Conservation (phyloP, 768 basidiomycete genomes). For the Mycena chlorophos region DNA sequence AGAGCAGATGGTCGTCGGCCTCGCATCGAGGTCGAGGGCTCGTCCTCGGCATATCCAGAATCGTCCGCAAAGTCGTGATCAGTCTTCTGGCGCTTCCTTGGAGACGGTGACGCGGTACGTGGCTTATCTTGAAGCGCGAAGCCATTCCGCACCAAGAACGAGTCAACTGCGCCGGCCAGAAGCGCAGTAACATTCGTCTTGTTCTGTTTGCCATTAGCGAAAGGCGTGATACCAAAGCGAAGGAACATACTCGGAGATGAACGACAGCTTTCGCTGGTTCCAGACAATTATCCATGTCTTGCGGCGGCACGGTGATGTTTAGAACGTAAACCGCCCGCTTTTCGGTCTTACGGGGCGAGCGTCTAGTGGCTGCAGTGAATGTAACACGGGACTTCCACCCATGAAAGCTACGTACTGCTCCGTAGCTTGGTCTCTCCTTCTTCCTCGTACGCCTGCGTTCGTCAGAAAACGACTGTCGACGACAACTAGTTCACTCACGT, state of each 20-base stretch:
- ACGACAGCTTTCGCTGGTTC: slow-evolving; percentile 76
- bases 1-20: slow-evolving; percentile 3
- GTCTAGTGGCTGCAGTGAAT: slow-evolving; percentile 48
- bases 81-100: slow-evolving; percentile 53
- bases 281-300: slow-evolving; percentile 71
- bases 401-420: slow-evolving; percentile 37
- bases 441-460: slow-evolving; percentile 66
- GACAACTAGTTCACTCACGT: slow-evolving; percentile 41
- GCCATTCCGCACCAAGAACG: slow-evolving; percentile 64
- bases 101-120: slow-evolving; percentile 32
- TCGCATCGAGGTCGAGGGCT: neutral
- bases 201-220: slow-evolving; percentile 44
- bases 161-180: slow-evolving; percentile 56
- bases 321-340: slow-evolving; percentile 83
- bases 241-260: slow-evolving; percentile 59
- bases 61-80: slow-evolving; percentile 36
- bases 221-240: slow-evolving; percentile 10
- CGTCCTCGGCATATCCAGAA: slow-evolving; percentile 36
- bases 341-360: slow-evolving; percentile 78
- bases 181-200: slow-evolving; percentile 54
- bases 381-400: slow-evolving; percentile 8
- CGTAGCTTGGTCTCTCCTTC: slow-evolving; percentile 50
- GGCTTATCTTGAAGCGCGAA: slow-evolving; percentile 41
- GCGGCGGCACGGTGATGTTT: slow-evolving; percentile 65
- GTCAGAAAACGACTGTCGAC: neutral